Evolutionary conservation across 495 filamentous ascomycete species (phyloP).

Genomic region (Talaromyces stipitatus): DNA sequence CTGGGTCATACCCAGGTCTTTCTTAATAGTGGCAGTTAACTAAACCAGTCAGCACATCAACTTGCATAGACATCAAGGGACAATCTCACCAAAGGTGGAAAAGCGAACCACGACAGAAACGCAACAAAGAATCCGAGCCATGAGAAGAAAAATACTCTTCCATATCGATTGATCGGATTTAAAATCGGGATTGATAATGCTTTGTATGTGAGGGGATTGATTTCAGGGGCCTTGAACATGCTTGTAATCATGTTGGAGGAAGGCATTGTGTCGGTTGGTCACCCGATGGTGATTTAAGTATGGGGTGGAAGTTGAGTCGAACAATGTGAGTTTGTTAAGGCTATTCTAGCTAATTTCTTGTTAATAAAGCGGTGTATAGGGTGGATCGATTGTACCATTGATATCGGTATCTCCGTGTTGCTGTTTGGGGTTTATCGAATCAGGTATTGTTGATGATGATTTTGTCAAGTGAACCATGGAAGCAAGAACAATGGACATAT

Average conservation of each 20-base stretch:
- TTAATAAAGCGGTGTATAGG: not conserved
- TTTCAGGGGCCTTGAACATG: conserved; percentile 30
- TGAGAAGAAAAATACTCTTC: conserved; percentile 87
- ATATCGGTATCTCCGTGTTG: not conserved
- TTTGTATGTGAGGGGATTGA: conserved; percentile 73
- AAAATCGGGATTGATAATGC: conserved; percentile 73
- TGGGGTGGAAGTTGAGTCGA: not conserved
- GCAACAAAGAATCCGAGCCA: conserved; percentile 95
- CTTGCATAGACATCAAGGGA: not conserved
- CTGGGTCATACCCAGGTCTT: conserved; percentile 65
- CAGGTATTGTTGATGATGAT: not conserved
- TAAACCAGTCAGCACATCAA: conserved; percentile 16
- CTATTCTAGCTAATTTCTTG: no score
- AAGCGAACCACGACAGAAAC: conserved; percentile 85
- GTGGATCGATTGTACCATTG: not conserved
- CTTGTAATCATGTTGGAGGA: not conserved
- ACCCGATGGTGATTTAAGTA: not conserved
- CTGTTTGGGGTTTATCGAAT: not conserved
- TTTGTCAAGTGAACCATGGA: not conserved
- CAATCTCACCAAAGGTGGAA: conserved; percentile 69
- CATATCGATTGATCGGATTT: conserved; percentile 75
- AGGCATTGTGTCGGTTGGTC: not conserved
- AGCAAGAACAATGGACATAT: not conserved
- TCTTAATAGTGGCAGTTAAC: conserved; percentile 68
- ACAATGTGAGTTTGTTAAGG: no score